Evolutionary conservation across 129 eudicot genomes (phyloP).

Genomic region (Silybum marianum): DNA sequence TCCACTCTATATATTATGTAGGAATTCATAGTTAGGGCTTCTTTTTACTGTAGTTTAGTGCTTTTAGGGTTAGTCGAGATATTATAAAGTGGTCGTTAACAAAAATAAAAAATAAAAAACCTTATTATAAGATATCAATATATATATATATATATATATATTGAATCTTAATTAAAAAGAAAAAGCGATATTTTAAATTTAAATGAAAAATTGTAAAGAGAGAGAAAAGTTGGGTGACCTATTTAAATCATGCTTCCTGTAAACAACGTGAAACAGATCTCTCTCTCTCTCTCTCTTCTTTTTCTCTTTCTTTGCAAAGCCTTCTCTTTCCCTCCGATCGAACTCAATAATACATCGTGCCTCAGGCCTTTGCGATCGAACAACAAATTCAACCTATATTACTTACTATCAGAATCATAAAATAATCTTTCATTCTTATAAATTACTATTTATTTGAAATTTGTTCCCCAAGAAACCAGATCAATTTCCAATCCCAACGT

Average conservation of each 20-base stretch:
- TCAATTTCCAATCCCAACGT: neutral
- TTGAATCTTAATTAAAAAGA: no score
- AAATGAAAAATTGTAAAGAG: neutral
- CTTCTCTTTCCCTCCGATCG: neutral
- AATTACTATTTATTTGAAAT: neutral
- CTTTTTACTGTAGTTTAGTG: no score
- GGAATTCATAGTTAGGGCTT: no score
- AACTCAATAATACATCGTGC: constrained; percentile 22
- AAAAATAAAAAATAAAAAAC: no score
- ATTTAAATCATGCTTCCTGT: constrained; percentile 9
- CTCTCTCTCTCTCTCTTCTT: constrained; percentile 4
- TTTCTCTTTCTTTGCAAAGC: neutral
- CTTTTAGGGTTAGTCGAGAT: no score
- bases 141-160: no score
- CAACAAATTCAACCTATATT: neutral
- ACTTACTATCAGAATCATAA: neutral
- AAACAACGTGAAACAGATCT: constrained; percentile 29
- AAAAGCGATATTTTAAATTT: neutral
- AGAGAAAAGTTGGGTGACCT: neutral
- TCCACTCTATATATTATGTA: no score
- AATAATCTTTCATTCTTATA: neutral
- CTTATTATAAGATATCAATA: no score
- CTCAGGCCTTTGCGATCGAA: neutral
- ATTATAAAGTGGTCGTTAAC: no score
- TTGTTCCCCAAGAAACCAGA: neutral